phyloP scores from a whole-genome alignment of 495 filamentous ascomycete species.

The Clohesyomyces aquaticus region DNA sequence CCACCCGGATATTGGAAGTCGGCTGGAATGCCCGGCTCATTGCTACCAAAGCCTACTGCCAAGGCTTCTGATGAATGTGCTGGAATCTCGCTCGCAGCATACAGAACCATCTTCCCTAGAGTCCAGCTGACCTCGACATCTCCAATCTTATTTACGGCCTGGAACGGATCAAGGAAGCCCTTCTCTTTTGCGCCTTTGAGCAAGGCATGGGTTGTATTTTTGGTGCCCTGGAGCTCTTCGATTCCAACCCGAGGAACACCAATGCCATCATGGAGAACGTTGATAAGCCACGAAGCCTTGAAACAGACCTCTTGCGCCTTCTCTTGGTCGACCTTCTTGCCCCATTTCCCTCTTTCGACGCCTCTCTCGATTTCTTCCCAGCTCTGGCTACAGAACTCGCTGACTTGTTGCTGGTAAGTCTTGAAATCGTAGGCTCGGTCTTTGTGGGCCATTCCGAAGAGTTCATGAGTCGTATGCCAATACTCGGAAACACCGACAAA shows the following conservation, averaged over 20 bases:
- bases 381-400: constrained; percentile 79
- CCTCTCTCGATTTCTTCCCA: constrained; percentile 75
- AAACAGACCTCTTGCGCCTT: constrained; percentile 88
- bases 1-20: constrained; percentile 88
- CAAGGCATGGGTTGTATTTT: constrained; percentile 78
- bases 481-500: constrained; percentile 98
- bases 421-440: constrained; percentile 90
- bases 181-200: constrained; percentile 71
- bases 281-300: constrained; percentile 97
- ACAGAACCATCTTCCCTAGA: constrained; percentile 95
- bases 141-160: constrained; percentile 90
- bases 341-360: constrained; percentile 67
- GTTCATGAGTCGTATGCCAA: constrained; percentile 97
- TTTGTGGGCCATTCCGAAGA: constrained; percentile 79
- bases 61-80: constrained; percentile 60
- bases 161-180: constrained; percentile 86
- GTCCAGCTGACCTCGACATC: constrained; percentile 98
- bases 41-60: constrained; percentile 91
- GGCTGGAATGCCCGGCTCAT: constrained; percentile 63
- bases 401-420: constrained; percentile 84
- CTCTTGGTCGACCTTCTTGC: constrained; percentile 74
- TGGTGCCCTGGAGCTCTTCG: constrained; percentile 57
- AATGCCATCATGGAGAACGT: constrained; percentile 92
- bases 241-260: constrained; percentile 88
- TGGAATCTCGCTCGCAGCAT: constrained; percentile 85